These are phyloP conservation scores for Sugiyamaella neomexicana DNA, from an alignment of 1,139 yeast genomes.

Conservation along the genomic window DNA sequence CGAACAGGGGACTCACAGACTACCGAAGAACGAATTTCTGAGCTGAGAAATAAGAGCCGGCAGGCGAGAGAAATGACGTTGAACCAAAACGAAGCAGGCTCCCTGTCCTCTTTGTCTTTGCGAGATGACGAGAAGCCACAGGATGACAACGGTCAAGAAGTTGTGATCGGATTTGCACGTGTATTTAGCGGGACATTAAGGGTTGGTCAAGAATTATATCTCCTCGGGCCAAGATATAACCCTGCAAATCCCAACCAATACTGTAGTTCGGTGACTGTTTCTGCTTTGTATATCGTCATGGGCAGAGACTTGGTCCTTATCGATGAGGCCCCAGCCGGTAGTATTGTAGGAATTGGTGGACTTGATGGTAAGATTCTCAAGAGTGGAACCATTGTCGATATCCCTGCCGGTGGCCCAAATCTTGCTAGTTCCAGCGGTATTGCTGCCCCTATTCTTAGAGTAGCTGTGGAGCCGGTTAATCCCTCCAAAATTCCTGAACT, in stretches of 20 bases:
- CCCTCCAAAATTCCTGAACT: constrained; percentile 76
- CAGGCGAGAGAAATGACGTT: constrained; percentile 56
- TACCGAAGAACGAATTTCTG: constrained; percentile 45
- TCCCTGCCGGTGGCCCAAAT: constrained; percentile 56
- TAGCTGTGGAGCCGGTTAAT: constrained; percentile 90
- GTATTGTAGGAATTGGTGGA: constrained; percentile 92
- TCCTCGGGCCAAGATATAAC: constrained; percentile 85
- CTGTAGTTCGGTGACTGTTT: constrained; percentile 53
- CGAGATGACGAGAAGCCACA: constrained; percentile 37
- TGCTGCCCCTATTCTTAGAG: constrained; percentile 85
- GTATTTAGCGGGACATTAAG: constrained; percentile 80
- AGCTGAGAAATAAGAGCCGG: constrained; percentile 65
- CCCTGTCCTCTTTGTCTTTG: constrained; percentile 21
- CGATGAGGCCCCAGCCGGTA: constrained; percentile 87
- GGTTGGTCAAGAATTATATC: constrained; percentile 70
- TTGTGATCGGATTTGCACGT: constrained; percentile 82
- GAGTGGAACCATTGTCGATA: constrained; percentile 72
- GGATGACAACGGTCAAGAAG: constrained; percentile 31
- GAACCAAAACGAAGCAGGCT: constrained; percentile 37
- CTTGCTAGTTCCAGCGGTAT: constrained; percentile 67
- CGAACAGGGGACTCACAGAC: constrained; percentile 18
- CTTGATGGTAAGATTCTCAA: constrained; percentile 78
- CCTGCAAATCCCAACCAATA: constrained; percentile 66
- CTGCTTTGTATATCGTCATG: constrained; percentile 81
- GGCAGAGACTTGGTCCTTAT: constrained; percentile 84